Base-by-base conservation (phyloP, 768 basidiomycete genomes). In the Pholiota microspora region DNA sequence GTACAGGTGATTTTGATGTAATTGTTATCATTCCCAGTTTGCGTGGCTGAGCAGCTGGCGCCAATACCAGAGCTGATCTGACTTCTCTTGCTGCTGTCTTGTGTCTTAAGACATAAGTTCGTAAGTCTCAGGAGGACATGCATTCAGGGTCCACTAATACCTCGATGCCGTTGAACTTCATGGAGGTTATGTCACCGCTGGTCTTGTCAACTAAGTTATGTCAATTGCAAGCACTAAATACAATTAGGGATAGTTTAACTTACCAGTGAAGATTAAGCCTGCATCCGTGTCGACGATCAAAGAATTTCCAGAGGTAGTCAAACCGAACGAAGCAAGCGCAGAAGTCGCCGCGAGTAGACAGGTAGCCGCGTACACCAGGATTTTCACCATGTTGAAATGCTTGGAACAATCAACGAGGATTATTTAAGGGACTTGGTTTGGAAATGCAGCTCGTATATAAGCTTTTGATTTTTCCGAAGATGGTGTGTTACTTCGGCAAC, bases 1-100 rank as follows among this genome's bases (percentile, higher is more conserved):
- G 63, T 67, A 52, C 72, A 73, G n/a, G 71, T 71, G 40, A 72
- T 71, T 49, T 63, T 64, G 60, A 73, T 67, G 52, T 71, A 72
- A 60, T 73, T 73, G 61, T 68, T 67, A 32, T 31, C 31, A 45
- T 71, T 67, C 1, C 71, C 70, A 35, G 63, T 64, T 32, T 62
- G 63, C 8, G 60, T 53, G 49, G 62, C 65, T 24, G 56, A 63
- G 55, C 71, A 73, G 24, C 57, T 63, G 18, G 71, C 71, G 15
- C 71, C 70, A 16, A 71, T 59, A 2, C 70, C 70, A 45, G 71
- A 73, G 12, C 53, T 45, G 29, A 70, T 69, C 4, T 70, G 69
- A 59, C 68, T 71, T 32, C 59, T 62, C 58, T 71, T 71, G 56
- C 64, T 56, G 23, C 60, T 59, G 52, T 69, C 70, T 61, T 71